Evolutionary conservation across 148 eudicot species (phyloP), one percentile per base, ranked within the genome.

Genomic region (Spergularia bocconei): DNA sequence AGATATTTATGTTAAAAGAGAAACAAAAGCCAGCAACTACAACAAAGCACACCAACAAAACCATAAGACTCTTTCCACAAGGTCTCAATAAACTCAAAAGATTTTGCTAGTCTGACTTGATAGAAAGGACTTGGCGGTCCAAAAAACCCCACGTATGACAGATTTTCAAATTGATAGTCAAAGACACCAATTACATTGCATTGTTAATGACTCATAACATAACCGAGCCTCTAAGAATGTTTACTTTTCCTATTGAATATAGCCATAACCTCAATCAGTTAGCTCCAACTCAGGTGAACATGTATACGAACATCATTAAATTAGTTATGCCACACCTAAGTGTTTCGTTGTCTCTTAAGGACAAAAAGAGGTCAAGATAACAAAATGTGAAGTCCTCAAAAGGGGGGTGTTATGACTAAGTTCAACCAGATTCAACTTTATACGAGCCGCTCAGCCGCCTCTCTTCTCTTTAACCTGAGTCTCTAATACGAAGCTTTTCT

Each of bases 201-300:
- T 65, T 9, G 29, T 47, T 48, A 20, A 44, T 47, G 36, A 67
- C 13, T 67, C 70, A 0, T 36, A 68, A 21, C 57, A 25, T 68
- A 13, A 20, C 10, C 54, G 17, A 13, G 13, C 53, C 14, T 13
- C 53, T 19, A 2, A 19, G 54, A 6, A 20, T n/a, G 54, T 33
- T 63, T 33, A 44, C 63, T 63, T 63, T 25, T 53, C 70, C 54
- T 15, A 44, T 67, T 33, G 29, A 63, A 44, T 67, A 67, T 6
- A 38, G 20, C 13, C 0, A 64, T 36, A 6, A 62, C 5, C 17
- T 5, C 50, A 64, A 64, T 38, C 21, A 64, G 48, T 10, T 23
- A 36, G 68, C 12, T 63, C 67, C 50, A 36, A n/a, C 19, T 41
- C 67, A 8, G 16, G 44, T 36, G 7, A 47, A 64, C 50, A 39